Evolutionary conservation across 1,139 yeast species (phyloP).

Genomic region (Magnusiomyces tetraspermus): DNA sequence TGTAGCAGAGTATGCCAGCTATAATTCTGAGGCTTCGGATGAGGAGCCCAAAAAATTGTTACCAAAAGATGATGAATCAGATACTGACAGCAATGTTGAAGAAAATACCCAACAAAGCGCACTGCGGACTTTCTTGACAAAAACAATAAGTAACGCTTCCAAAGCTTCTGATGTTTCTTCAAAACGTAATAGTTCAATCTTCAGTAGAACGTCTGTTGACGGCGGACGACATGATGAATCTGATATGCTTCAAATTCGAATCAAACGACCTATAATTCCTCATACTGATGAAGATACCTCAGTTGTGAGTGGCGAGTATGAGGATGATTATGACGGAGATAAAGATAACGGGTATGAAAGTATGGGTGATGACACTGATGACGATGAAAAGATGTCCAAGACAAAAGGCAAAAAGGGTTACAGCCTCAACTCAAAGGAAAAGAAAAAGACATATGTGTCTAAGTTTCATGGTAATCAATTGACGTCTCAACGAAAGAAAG

Average conservation of each 20-base stretch:
- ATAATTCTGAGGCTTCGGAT: slow-evolving; percentile 1
- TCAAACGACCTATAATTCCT: background rate
- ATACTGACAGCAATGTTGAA: background rate
- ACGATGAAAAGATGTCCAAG: background rate
- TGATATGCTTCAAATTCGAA: background rate
- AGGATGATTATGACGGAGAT: background rate
- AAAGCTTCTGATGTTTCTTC: background rate
- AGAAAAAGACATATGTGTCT: too few species aligned
- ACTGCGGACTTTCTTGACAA: background rate
- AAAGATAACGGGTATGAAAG: background rate
- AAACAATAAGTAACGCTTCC: background rate
- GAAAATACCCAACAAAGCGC: background rate
- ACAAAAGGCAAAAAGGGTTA: too few species aligned
- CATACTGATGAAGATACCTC: background rate
- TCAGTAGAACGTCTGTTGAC: background rate
- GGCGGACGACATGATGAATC: background rate
- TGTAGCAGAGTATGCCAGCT: slow-evolving; percentile 3
- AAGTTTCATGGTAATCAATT: too few species aligned
- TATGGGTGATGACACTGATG: background rate
- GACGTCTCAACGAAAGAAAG: too few species aligned
- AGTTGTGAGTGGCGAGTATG: background rate
- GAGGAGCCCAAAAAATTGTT: background rate
- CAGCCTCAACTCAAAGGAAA: too few species aligned
- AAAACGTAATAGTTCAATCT: background rate
- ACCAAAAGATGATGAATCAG: background rate